phyloP scores from a whole-genome alignment of 2,329 filamentous ascomycete genomes.

The Diaporthe capsici region DNA sequence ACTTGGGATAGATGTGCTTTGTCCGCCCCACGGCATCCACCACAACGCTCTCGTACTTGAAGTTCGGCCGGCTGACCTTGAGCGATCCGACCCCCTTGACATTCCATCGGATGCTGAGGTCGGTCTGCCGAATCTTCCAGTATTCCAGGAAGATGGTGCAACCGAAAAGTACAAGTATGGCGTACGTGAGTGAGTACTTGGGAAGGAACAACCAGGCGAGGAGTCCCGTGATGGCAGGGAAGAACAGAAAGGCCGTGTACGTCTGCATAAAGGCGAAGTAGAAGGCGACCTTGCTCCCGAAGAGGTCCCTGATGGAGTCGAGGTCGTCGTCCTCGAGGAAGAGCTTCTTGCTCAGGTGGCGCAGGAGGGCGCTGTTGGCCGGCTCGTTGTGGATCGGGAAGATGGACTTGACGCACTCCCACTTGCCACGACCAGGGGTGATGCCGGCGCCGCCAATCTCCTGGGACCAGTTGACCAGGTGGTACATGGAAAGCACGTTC shows the following conservation, averaged over 20 bases:
- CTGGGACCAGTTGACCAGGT: conserved; percentile 72
- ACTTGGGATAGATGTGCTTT: conserved; percentile 73
- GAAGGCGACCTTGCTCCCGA: conserved; percentile 79
- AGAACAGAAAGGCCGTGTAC: conserved; percentile 79
- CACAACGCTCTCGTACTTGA: conserved; percentile 72
- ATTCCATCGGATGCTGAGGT: conserved; percentile 80
- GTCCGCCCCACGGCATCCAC: conserved; percentile 75
- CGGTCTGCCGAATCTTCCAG: conserved; percentile 82
- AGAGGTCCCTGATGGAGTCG: conserved; percentile 72
- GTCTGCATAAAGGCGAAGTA: conserved; percentile 88
- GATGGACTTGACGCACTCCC: conserved; percentile 72
- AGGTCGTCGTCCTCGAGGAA: conserved; percentile 66
- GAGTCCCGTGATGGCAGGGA: conserved; percentile 78
- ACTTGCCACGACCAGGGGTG: conserved; percentile 69
- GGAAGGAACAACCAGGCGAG: conserved; percentile 77
- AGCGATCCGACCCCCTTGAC: conserved; percentile 78
- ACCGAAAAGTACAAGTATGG: conserved; percentile 76
- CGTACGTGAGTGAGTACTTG: conserved; percentile 79
- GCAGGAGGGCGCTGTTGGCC: conserved; percentile 69
- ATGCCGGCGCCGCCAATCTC: conserved; percentile 74
- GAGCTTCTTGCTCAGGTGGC: conserved; percentile 68
- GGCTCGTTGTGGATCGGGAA: conserved; percentile 74
- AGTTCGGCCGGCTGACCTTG: conserved; percentile 75
- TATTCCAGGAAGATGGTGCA: conserved; percentile 83
- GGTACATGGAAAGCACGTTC: conserved; percentile 78